phyloP scores from a whole-genome alignment of 768 basidiomycete species.

The Serendipita vermifera region DNA sequence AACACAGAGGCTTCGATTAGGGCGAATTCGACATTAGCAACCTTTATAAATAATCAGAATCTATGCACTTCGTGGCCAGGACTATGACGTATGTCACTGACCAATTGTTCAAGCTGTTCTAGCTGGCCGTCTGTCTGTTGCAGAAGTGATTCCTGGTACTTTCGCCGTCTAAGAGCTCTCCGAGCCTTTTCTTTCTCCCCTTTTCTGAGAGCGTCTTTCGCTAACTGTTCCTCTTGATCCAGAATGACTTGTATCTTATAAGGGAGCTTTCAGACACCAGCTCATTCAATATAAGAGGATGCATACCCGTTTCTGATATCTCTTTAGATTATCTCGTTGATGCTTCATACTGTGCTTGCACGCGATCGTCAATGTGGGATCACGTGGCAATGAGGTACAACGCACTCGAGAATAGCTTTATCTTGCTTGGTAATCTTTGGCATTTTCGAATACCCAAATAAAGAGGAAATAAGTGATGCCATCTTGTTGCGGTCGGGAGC shows the following conservation, averaged over 20 bases:
- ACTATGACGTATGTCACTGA: constrained; percentile 26
- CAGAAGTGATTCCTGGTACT: constrained; percentile 85
- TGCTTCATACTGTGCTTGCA: constrained; percentile 62
- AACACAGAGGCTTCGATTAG: constrained; percentile 84
- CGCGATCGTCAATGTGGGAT: constrained; percentile 13
- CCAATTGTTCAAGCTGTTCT: constrained; percentile 78
- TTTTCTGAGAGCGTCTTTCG: constrained; percentile 61
- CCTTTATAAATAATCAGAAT: constrained; percentile 38
- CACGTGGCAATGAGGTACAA: constrained; percentile 16
- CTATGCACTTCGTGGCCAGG: too few relatives aligned
- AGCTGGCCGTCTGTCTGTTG: constrained; percentile 82
- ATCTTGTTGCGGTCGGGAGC: constrained; percentile 15
- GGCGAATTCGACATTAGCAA: constrained; percentile 93
- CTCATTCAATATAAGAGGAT: not conserved
- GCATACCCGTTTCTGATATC: constrained; percentile 86
- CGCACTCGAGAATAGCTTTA: constrained; percentile 89
- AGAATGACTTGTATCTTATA: constrained; percentile 72
- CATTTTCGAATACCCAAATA: constrained; percentile 16
- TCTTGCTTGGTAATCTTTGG: constrained; percentile 91
- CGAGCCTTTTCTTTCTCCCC: constrained; percentile 83
- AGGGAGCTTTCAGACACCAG: not conserved
- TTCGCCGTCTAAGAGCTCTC: constrained; percentile 75
- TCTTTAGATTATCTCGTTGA: constrained; percentile 88
- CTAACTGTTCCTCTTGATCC: constrained; percentile 80
- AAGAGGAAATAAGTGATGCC: not conserved